These are phyloP conservation scores for Haematococcus lacustris DNA, from an alignment of 139 green algal species.

Conservation along the genomic window DNA sequence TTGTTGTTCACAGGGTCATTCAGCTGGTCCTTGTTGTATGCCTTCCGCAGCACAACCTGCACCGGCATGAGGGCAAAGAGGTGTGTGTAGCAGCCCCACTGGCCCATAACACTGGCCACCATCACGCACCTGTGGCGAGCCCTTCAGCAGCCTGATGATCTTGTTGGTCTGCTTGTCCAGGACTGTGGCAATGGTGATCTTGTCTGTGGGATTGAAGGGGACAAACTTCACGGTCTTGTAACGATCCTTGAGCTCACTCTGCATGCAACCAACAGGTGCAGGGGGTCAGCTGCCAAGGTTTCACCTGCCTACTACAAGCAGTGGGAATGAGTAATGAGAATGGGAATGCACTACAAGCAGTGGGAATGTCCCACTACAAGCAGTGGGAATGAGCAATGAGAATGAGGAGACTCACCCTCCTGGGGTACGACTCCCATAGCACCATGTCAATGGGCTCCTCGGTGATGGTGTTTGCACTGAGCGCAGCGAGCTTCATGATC, in stretches of 20 bases:
- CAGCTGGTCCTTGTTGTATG: conserved; percentile 49
- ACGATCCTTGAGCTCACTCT: conserved; percentile 8
- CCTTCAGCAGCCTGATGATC: conserved; percentile 70
- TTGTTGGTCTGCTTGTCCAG: conserved; percentile 35
- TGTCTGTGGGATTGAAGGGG: conserved; percentile 84
- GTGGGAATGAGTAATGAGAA: too few species aligned
- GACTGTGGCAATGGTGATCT: conserved; percentile 66
- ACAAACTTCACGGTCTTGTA: conserved; percentile 63
- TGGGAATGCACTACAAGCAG: too few species aligned
- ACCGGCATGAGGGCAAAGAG: too few species aligned
- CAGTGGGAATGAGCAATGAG: too few species aligned
- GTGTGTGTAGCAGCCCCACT: neutral
- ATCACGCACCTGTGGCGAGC: conserved; percentile 50
- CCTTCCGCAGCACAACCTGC: conserved; percentile 63
- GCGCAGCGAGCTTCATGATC: conserved; percentile 57
- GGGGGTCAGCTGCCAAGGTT: too few species aligned
- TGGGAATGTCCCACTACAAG: too few species aligned
- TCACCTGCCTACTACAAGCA: too few species aligned
- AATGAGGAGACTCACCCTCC: conserved; percentile 22
- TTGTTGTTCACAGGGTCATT: conserved; percentile 47
- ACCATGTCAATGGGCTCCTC: conserved; percentile 81
- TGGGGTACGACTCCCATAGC: conserved; percentile 55
- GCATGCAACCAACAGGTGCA: too few species aligned
- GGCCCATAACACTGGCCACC: neutral
- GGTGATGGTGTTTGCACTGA: conserved; percentile 59